Base-by-base conservation (phyloP, 179 eudicot genomes). In the Spinacia oleracea region DNA sequence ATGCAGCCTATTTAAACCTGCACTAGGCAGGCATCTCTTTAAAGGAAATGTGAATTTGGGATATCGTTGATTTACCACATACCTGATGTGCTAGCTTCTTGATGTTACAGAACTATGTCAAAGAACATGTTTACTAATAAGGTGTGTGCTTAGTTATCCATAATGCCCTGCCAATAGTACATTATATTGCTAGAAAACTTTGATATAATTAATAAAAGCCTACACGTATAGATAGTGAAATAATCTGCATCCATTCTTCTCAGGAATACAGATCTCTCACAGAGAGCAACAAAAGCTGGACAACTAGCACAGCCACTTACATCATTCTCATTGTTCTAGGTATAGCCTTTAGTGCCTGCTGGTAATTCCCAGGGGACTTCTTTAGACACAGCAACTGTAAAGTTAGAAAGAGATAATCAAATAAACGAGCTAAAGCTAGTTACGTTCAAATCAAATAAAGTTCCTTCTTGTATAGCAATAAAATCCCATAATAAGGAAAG, bases 241-340 rank as follows among this genome's bases (percentile, higher is more conserved):
- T 78, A 35, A 16, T 38, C 46, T 18, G 25, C 70, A 35, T 34
- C 15, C 20, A 66, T 18, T 18, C 25, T 35, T 65, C 25, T 35
- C 45, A 34, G 9, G 5, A 66, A 18, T 66, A 66, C 70, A 66
- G 23, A 66, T 18, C 40, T 34, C 38, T 63, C 42, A 34, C 45
- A 66, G 70, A 34, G 40, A 64, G 32, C 69, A 66, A 25, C 35
- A 66, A 66, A 9, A 23, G 72, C 68, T 34, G 60, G 62, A 69
- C 78, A 51, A 16, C 7, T 27, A 65, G 25, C 59, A 69, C 18
- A 56, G 80, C 72, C 62, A 90, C 97, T 91, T 86, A 96, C 99
- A 96, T 96, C 99, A 96, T 96, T 88, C 99, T 87, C 46, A 96
- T 85, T 73, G 99, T 96, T 85, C 99, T 88, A 58, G 99, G 99